Evolutionary conservation across 306 rosid species (phyloP).

Genomic region (Astragalus membranaceus): DNA sequence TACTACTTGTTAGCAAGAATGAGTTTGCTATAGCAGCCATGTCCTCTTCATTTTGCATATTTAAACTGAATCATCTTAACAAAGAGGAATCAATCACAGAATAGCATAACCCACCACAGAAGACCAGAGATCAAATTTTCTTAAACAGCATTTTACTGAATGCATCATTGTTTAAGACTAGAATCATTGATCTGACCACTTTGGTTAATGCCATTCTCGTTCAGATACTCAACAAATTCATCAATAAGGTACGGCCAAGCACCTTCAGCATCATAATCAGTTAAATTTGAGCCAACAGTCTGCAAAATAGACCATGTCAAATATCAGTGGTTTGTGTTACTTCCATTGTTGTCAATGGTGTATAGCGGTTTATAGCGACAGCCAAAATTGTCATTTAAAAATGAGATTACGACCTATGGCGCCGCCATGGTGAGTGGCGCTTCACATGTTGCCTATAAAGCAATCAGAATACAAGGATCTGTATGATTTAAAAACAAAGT

Average conservation of each 20-base stretch:
- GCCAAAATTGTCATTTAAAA: too few species aligned
- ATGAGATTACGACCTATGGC: too few species aligned
- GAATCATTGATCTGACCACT: constrained; percentile 34
- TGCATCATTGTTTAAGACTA: constrained; percentile 32
- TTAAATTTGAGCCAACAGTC: constrained; percentile 61
- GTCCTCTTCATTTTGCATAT: constrained; percentile 9
- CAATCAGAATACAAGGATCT: not conserved
- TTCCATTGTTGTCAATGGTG: not conserved
- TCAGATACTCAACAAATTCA: constrained; percentile 87
- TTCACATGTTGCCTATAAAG: not conserved
- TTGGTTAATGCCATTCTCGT: constrained; percentile 63
- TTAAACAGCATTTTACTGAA: constrained; percentile 3
- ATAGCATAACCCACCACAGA: constrained; percentile 10
- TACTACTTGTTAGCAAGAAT: constrained; percentile 28
- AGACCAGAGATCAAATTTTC: constrained; percentile 7
- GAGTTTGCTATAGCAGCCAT: constrained; percentile 23
- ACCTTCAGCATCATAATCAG: constrained; percentile 91
- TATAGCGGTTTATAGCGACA: too few species aligned
- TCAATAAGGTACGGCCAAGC: constrained; percentile 99
- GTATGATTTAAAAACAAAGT: not conserved
- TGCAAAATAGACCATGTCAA: constrained; percentile 28
- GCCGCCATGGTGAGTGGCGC: too few species aligned
- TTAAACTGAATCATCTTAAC: constrained; percentile 5
- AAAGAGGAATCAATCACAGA: constrained; percentile 16
- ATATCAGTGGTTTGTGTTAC: not conserved